Conservation (phyloP, 495 filamentous ascomycete species). For the Delitschia confertaspora region DNA sequence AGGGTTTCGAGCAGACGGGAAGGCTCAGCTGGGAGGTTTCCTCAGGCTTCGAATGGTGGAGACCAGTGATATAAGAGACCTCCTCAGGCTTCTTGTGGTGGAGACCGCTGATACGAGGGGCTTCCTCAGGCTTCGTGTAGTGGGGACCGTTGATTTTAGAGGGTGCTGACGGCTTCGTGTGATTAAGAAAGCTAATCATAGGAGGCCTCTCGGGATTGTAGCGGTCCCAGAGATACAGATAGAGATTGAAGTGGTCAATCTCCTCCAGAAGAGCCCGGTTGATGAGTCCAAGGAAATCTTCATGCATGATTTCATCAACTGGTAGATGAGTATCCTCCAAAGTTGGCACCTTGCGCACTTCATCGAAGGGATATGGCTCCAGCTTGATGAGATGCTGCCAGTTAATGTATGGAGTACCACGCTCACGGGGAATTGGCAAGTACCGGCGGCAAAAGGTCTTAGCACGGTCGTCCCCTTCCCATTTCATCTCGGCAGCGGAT, state of each 20-base stretch:
- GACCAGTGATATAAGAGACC: too few relatives aligned
- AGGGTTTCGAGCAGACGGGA: too few relatives aligned
- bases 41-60: too few relatives aligned
- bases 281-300: slow-evolving; percentile 13
- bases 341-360: slow-evolving; percentile 11
- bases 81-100: too few relatives aligned
- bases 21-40: too few relatives aligned
- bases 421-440: slow-evolving; percentile 23
- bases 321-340: slow-evolving; percentile 24
- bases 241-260: slow-evolving; percentile 11
- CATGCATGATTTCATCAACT: slow-evolving; percentile 26
- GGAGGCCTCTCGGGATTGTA: too few relatives aligned
- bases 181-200: too few relatives aligned
- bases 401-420: slow-evolving; percentile 14
- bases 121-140: too few relatives aligned
- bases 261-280: slow-evolving; percentile 16
- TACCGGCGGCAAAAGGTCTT: slow-evolving; percentile 22
- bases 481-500: slow-evolving; percentile 22
- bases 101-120: too few relatives aligned
- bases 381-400: slow-evolving; percentile 21
- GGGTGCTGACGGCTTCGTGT: too few relatives aligned
- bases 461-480: slow-evolving; percentile 28
- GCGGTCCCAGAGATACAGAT: too few relatives aligned
- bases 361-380: slow-evolving; percentile 12
- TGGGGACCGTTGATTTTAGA: too few relatives aligned